phyloP scores from a whole-genome alignment of 352 stramenopile genomes.

The Phytophthora rubi region DNA sequence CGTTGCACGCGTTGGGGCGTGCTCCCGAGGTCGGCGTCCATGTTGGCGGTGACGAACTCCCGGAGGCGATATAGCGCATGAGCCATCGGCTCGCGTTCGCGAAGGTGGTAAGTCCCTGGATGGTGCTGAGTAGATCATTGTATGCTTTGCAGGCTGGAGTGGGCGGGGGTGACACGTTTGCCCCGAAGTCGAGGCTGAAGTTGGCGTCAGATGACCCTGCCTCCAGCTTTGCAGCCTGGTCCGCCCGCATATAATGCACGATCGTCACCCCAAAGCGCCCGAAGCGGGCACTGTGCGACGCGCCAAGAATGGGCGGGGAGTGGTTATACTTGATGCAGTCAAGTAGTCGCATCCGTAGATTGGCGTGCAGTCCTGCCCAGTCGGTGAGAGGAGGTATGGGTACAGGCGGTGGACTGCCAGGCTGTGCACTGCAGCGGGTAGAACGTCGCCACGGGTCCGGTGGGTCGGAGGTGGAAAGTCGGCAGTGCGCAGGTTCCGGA shows the following conservation, averaged over 20 bases:
- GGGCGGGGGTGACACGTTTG: background rate
- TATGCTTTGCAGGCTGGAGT: background rate
- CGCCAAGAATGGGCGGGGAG: background rate
- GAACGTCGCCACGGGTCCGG: background rate
- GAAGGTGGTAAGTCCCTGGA: background rate
- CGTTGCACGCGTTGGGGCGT: background rate
- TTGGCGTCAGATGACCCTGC: background rate
- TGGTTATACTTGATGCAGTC: background rate
- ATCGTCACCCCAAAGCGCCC: background rate
- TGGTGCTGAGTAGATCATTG: background rate
- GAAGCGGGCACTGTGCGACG: background rate
- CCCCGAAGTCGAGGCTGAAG: slow-evolving; percentile 1
- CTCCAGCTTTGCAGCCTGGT: background rate
- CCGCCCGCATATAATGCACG: background rate
- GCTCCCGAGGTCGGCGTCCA: background rate
- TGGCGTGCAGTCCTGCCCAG: background rate
- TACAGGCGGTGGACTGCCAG: background rate
- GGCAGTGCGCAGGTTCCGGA: background rate
- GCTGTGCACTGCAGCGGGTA: background rate
- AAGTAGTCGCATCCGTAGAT: slow-evolving; percentile 2
- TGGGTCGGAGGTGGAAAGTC: background rate
- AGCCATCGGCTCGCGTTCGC: background rate
- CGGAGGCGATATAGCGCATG: background rate
- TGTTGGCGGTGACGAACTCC: background rate
- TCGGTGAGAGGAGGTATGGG: background rate